These are phyloP conservation scores for Tylopilus felleus DNA, from an alignment of 768 basidiomycete genomes.

Conservation along the genomic window DNA sequence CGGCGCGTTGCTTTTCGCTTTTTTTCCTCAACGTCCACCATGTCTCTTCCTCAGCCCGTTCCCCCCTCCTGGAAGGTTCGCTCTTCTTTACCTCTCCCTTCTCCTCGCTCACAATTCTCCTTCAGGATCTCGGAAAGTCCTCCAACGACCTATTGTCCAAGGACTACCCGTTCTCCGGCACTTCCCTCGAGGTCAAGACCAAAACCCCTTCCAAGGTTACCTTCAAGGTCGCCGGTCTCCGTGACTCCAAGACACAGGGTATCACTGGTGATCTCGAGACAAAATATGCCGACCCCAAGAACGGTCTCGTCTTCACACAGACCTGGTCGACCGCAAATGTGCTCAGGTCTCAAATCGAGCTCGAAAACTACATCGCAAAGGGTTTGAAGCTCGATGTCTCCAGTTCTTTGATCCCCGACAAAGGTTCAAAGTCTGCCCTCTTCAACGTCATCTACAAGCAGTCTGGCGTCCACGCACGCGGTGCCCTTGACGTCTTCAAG, in stretches of 20 bases:
- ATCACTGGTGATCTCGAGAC: constrained; percentile 93
- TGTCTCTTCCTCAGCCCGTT: constrained; percentile 94
- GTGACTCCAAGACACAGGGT: constrained; percentile 65
- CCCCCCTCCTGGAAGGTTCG: constrained; percentile 94
- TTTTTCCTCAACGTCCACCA: constrained; percentile 33
- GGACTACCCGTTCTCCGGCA: constrained; percentile 83
- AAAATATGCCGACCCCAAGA: constrained; percentile 88
- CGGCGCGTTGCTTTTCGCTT: neutral
- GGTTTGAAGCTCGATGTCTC: constrained; percentile 94
- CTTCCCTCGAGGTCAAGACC: constrained; percentile 81
- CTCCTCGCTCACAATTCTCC: neutral
- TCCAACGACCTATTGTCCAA: constrained; percentile 90
- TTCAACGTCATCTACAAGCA: constrained; percentile 91
- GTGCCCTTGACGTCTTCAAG: constrained; percentile 91
- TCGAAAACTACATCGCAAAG: constrained; percentile 96
- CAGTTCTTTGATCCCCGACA: constrained; percentile 82
- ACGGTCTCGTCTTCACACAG: constrained; percentile 92
- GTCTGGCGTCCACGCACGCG: constrained; percentile 90
- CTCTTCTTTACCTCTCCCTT: neutral
- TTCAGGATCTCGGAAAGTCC: constrained; percentile 92
- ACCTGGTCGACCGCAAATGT: constrained; percentile 94
- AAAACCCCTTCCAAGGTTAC: constrained; percentile 83
- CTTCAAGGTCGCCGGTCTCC: constrained; percentile 89
- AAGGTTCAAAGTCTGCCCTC: constrained; percentile 80
- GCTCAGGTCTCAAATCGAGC: constrained; percentile 87